Evolutionary conservation across 2,329 filamentous ascomycete genomes (phyloP).

Genomic region (Zopfia rhizophila): DNA sequence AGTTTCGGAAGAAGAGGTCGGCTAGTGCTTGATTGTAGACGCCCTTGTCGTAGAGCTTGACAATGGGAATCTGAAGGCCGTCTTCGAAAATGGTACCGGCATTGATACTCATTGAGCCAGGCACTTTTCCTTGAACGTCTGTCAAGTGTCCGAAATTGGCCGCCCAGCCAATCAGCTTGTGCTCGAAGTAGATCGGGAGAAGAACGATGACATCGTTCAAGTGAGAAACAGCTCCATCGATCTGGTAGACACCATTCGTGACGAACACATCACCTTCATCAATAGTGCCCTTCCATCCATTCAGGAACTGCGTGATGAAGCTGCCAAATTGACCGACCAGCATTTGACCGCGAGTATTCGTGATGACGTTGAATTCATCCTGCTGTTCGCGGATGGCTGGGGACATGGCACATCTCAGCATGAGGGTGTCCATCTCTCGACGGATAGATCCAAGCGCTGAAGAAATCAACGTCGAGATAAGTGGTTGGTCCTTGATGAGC

Average conservation of each 20-base stretch:
- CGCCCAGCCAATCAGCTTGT: conserved; percentile 59
- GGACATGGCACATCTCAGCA: conserved; percentile 63
- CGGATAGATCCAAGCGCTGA: conserved; percentile 59
- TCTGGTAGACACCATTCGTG: conserved; percentile 63
- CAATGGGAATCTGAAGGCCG: conserved; percentile 61
- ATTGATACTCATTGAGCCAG: conserved; percentile 63
- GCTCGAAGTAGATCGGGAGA: conserved; percentile 59
- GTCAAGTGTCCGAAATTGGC: conserved; percentile 64
- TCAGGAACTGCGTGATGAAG: conserved; percentile 61
- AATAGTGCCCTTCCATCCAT: conserved; percentile 58
- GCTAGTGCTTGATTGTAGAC: conserved; percentile 58
- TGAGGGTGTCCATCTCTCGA: conserved; percentile 62
- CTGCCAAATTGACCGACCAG: conserved; percentile 63
- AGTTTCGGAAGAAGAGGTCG: conserved; percentile 60
- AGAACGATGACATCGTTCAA: conserved; percentile 63
- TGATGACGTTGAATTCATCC: conserved; percentile 65
- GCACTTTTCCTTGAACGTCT: conserved; percentile 58
- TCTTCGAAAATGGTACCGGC: conserved; percentile 61
- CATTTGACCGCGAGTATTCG: conserved; percentile 61
- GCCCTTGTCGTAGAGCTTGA: conserved; percentile 59
- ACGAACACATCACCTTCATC: conserved; percentile 63
- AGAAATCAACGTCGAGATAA: conserved; percentile 58
- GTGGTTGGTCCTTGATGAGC: conserved; percentile 52
- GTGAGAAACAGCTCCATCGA: conserved; percentile 61
- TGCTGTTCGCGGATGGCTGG: conserved; percentile 63